Conservation (phyloP, 2,329 filamentous ascomycete species). For the Alternaria hordeiaustralica region DNA sequence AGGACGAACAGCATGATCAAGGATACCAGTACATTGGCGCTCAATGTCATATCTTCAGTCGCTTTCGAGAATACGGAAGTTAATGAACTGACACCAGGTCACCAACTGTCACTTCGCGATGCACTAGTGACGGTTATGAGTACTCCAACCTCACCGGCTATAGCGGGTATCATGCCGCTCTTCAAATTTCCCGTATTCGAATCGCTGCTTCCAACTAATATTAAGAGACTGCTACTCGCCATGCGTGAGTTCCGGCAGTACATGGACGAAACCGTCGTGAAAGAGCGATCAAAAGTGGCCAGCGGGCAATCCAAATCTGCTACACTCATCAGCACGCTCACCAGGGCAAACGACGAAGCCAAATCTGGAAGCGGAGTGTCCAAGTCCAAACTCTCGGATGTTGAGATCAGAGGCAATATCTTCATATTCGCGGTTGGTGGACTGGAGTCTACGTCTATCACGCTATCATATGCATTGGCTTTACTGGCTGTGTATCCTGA, state of each 20-base stretch:
- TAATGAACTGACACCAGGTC: slow-evolving; percentile 19
- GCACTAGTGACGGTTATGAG: slow-evolving; percentile 35
- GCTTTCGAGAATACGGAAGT: slow-evolving; percentile 42
- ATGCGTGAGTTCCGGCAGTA: slow-evolving; percentile 25
- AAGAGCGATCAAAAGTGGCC: background rate
- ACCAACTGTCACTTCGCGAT: slow-evolving; percentile 24
- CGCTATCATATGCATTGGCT: slow-evolving; percentile 57
- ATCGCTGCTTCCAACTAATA: slow-evolving; percentile 22
- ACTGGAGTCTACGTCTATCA: slow-evolving; percentile 52
- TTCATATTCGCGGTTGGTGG: slow-evolving; percentile 42
- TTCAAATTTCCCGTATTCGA: slow-evolving; percentile 6
- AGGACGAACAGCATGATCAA: slow-evolving; percentile 30
- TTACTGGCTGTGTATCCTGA: slow-evolving; percentile 56
- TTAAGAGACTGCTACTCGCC: slow-evolving; percentile 24
- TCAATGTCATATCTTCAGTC: slow-evolving; percentile 49
- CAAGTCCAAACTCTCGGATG: slow-evolving; percentile 16
- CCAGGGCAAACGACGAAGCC: slow-evolving; percentile 22
- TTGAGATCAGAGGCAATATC: slow-evolving; percentile 39
- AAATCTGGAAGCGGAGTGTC: background rate
- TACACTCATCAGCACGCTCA: slow-evolving; percentile 33
- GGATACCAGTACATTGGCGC: slow-evolving; percentile 45
- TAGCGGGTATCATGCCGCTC: slow-evolving; percentile 18
- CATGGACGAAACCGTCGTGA: slow-evolving; percentile 17
- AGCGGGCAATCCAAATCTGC: slow-evolving; percentile 24
- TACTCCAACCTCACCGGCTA: slow-evolving; percentile 28